Conservation (phyloP, 2,329 filamentous ascomycete genomes). For the Grosmannia penicillata region DNA sequence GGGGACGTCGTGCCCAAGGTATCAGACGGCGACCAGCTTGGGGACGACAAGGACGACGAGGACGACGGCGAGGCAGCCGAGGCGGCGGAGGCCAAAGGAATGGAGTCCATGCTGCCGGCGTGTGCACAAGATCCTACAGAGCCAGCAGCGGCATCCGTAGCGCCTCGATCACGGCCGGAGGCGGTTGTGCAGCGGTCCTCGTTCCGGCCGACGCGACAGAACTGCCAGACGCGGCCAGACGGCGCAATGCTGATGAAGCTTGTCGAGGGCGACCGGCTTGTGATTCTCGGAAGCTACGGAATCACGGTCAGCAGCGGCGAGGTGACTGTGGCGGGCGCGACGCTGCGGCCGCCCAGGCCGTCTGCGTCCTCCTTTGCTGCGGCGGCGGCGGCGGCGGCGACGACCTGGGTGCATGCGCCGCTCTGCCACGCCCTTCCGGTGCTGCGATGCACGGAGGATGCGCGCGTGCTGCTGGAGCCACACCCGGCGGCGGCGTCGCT, state of each 20-base stretch:
- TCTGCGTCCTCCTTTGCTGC: no score
- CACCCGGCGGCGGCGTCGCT: slow-evolving; percentile 34
- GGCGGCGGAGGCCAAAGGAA: background rate
- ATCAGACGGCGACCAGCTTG: no score
- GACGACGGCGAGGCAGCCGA: background rate
- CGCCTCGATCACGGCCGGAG: background rate
- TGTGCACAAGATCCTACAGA: no score
- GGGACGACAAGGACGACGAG: background rate
- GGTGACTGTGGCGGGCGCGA: slow-evolving; percentile 50
- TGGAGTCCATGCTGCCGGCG: no score
- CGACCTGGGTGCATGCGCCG: slow-evolving; percentile 47
- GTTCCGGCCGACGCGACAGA: slow-evolving; percentile 29
- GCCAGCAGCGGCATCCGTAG: no score
- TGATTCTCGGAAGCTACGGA: slow-evolving; percentile 54
- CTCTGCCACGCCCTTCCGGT: slow-evolving; percentile 56
- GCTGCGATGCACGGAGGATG: slow-evolving; percentile 37
- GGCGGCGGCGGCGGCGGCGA: slow-evolving; percentile 20
- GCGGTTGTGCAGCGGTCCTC: slow-evolving; percentile 24
- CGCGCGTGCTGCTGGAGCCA: slow-evolving; percentile 39
- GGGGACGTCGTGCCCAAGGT: no score
- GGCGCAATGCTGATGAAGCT: slow-evolving; percentile 28
- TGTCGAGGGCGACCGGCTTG: slow-evolving; percentile 40
- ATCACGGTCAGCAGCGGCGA: slow-evolving; percentile 46
- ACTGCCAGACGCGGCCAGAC: slow-evolving; percentile 22
- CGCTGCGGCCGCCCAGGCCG: no score